Evolutionary conservation across 352 stramenopile species (phyloP).

Genomic region (Globisporangium heterothallicum): DNA sequence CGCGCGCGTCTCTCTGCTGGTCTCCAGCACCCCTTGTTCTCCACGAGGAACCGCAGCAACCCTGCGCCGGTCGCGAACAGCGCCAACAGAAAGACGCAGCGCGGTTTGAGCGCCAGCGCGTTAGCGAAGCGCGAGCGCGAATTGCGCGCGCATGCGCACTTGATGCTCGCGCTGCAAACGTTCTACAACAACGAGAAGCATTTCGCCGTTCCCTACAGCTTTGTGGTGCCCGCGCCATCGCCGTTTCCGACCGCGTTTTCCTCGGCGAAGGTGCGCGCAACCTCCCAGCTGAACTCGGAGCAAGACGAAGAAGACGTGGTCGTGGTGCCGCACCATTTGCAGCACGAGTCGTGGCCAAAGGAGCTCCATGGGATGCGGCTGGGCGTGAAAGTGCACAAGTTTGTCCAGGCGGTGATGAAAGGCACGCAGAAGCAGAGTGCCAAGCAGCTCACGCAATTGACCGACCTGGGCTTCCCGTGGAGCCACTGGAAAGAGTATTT

Average conservation of each 20-base stretch:
- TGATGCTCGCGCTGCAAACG: constrained; percentile 42
- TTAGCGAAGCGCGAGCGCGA: background rate
- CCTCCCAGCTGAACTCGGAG: background rate
- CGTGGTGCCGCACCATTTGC: constrained; percentile 4
- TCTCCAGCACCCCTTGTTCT: too few relatives aligned
- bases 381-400: constrained; percentile 47
- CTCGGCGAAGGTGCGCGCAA: background rate
- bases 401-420: constrained; percentile 34
- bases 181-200: constrained; percentile 58
- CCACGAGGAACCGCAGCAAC: background rate
- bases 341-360: constrained; percentile 25
- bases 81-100: background rate
- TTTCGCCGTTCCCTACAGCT: constrained; percentile 52
- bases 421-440: constrained; percentile 21
- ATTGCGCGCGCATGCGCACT: constrained; percentile 12
- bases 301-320: background rate
- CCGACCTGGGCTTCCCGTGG: constrained; percentile 52
- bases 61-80: too few relatives aligned
- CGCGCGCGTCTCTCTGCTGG: too few relatives aligned
- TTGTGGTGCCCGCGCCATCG: constrained; percentile 27
- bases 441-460: constrained; percentile 32
- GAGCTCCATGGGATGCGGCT: constrained; percentile 49
- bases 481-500: constrained; percentile 54
- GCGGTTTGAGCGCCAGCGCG: background rate
- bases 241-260: constrained; percentile 22